phyloP scores from a whole-genome alignment of 495 filamentous ascomycete genomes.

The Tirmania nivea region DNA sequence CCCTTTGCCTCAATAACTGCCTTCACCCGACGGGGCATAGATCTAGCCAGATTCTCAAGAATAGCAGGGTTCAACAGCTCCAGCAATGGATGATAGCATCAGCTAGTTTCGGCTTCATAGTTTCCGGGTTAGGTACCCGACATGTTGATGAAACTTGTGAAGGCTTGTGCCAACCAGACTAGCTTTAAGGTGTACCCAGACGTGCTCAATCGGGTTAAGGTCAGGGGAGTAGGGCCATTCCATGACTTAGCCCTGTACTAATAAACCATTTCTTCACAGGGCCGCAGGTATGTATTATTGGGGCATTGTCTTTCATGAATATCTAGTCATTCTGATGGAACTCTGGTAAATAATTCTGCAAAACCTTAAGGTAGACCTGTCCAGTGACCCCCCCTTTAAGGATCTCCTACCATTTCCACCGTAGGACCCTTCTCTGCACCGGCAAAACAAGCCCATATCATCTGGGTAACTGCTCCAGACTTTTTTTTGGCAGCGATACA shows the following conservation, averaged over 20 bases:
- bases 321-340: background rate
- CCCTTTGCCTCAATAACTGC: constrained; percentile 5
- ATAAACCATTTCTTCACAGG: background rate
- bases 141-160: too few relatives aligned
- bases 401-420: background rate
- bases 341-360: background rate
- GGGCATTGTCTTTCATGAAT: constrained; percentile 4
- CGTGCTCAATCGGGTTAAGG: constrained; percentile 2
- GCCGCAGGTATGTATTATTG: background rate
- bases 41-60: too few relatives aligned
- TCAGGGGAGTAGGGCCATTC: constrained; percentile 1
- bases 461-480: background rate
- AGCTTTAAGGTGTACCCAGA: constrained; percentile 3
- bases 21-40: constrained; percentile 1
- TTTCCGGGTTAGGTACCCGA: too few relatives aligned
- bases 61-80: background rate
- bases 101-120: too few relatives aligned
- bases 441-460: background rate
- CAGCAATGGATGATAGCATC: background rate
- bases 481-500: background rate
- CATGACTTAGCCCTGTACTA: background rate
- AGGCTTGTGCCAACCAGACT: background rate
- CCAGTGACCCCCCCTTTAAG: background rate
- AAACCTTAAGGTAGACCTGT: background rate
- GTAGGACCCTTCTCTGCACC: background rate